Evolutionary conservation across 352 stramenopile species (phyloP), one percentile per base, ranked within the genome.

Genomic region (Phytophthora meadii): DNA sequence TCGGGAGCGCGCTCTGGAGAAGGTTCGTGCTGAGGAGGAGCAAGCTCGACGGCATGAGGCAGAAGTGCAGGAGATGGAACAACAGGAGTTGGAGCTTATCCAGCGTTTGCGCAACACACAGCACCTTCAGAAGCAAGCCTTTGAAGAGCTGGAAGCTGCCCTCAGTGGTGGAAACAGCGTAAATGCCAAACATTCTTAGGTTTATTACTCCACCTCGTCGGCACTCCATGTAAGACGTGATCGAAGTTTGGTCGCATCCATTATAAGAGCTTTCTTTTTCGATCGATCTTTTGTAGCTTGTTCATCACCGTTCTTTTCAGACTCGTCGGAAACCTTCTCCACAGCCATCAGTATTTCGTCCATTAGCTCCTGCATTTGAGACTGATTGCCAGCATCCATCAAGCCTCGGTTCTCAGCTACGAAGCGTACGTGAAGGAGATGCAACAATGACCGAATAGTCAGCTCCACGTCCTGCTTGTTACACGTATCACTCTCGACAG

Each of bases 11-110:
- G 65, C 82, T 4, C 59, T 74, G 22, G 85, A 90, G 46, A 89
- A 89, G 45, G 44, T 95, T 14, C 72, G 74, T 34, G 70, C 70
- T 4, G 87, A 95, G 53, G 82, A 95, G 64, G 76, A 92, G 3
- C 70, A 79, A 61, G 69, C 74, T 48, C 79, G 79, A 32, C 69
- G 82, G 41, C 80, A 82, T 44, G 83, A 93, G 56, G 46, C 61
- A 14, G 84, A 95, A 37, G 83, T 95, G 5, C 79, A 89, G 17
- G 84, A 92, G 34, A 95, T 95, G 87, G 87, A 95, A 53, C 84
- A 74, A 19, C 65, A 91, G 36, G 87, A 94, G 61, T 59, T 91
- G 12, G 85, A 95, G 68, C 77, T 94, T 34, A 95, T 94, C 54
- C 81, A 94, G 50, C 71, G 85, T 4, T 73, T 94, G 32, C 82